Conservation (phyloP, 2,329 filamentous ascomycete genomes). For the Zymoseptoria tritici region DNA sequence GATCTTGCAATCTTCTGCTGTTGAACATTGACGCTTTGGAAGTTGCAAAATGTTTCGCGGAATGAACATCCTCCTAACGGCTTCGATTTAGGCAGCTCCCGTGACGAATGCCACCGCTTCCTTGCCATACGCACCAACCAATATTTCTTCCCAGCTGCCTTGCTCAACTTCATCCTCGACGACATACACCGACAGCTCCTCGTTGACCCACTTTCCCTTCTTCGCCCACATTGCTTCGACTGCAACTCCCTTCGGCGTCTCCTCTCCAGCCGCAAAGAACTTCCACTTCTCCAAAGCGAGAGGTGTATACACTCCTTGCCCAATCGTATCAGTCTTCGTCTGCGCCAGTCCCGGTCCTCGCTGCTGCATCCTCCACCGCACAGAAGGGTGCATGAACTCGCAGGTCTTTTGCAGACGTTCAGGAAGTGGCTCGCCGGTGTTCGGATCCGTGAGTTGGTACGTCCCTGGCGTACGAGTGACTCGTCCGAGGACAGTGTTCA, state of each 20-base stretch:
- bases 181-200: conserved; percentile 6
- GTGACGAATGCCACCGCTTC: not conserved
- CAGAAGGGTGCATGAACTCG: conserved; percentile 45
- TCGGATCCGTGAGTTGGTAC: conserved; percentile 37
- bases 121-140: conserved; percentile 2
- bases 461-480: conserved; percentile 37
- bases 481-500: conserved; percentile 36
- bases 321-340: conserved; percentile 3
- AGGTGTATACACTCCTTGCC: conserved; percentile 5
- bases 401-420: conserved; percentile 37
- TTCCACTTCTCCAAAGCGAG: conserved; percentile 8
- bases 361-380: conserved; percentile 36
- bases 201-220: conserved; percentile 9
- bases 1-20: too few relatives aligned
- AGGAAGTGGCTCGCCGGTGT: conserved; percentile 31
- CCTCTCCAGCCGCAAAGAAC: conserved; percentile 5
- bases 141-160: conserved; percentile 2
- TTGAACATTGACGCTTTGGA: too few relatives aligned
- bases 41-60: too few relatives aligned
- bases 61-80: too few relatives aligned
- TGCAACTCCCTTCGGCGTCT: not conserved
- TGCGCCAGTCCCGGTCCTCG: conserved; percentile 33
- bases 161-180: conserved; percentile 7
- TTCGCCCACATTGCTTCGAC: conserved; percentile 6
- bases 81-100: too few relatives aligned